Evolutionary conservation across 225 moss, liverwort and hornwort genomes (phyloP), one percentile per base, ranked within the genome.

Genomic region (Rhytidiadelphus loreus): DNA sequence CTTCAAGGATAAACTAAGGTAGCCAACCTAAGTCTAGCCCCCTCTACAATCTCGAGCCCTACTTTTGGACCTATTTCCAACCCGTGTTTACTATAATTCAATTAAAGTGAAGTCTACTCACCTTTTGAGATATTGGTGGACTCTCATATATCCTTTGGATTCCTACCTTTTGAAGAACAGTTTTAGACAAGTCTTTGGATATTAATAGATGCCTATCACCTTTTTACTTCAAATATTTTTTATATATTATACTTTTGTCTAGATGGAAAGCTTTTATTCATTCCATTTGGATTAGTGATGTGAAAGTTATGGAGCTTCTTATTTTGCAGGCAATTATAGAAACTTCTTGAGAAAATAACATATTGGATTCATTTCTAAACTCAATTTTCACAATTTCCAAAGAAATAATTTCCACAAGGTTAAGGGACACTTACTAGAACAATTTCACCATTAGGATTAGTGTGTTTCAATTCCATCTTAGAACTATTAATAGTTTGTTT

Each of bases 131-230:
- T 23, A 22, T 68, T 23, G 13, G 37, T 68, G 7, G 2, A 39
- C 2, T 68, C 7, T 13, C 23, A 13, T n/a, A n/a, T n/a, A n/a
- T 39, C 7, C 1, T 0, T 39, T 23, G 1, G 0, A 68, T 23
- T n/a, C 22, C 7, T n/a, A 39, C 0, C 13, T 39, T 39, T 69
- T 24, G 8, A 69, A 24, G 39, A 69, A 39, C 0, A 1, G 0
- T 4, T 13, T 69, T 24, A 21, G 7, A n/a, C 7, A 39, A 68
- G 39, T 39, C 13, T 23, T 7, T 37, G 12, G 6, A 68, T 1
- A 68, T 7, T 22, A 22, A 4, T 20, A n/a, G 5, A 7, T 68
- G 12, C 1, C 9, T 37, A 37, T 6, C 21, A 37, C 2, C 21
- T 12, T 12, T n/a, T 68, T 0, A 13, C 39, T 68, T 68, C 13